Evolutionary conservation across 768 basidiomycete genomes (phyloP).

Genomic region (Lactarius hatsudake): DNA sequence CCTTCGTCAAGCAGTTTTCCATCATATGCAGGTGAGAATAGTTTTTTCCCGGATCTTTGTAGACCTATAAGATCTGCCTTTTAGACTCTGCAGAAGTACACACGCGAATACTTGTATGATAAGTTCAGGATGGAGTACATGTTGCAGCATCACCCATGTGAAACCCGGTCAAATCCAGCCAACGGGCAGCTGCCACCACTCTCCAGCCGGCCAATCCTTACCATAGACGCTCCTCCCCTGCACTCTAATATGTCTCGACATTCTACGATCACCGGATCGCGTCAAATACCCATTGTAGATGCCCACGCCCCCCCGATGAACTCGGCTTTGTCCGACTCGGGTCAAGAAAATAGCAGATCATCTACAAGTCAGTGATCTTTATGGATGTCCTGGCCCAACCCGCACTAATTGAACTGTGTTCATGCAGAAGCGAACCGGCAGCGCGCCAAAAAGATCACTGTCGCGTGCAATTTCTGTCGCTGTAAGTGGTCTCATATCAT

Average conservation of each 20-base stretch:
- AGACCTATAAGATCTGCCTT: constrained; percentile 5
- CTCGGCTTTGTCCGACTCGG: constrained; percentile 27
- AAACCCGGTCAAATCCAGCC: constrained; percentile 14
- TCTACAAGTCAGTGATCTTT: constrained; percentile 39
- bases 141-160: constrained; percentile 39
- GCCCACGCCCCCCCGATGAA: constrained; percentile 18
- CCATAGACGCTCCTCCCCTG: constrained; percentile 23
- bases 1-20: constrained; percentile 77
- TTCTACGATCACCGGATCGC: constrained; percentile 36
- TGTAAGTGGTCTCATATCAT: constrained; percentile 50
- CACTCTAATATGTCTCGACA: constrained; percentile 22
- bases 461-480: constrained; percentile 89
- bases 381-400: constrained; percentile 3
- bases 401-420: constrained; percentile 28
- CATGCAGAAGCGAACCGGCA: constrained; percentile 56
- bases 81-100: constrained; percentile 83
- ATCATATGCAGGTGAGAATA: constrained; percentile 78
- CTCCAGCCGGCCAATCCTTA: constrained; percentile 26
- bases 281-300: constrained; percentile 41
- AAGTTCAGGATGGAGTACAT: constrained; percentile 66
- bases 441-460: constrained; percentile 81
- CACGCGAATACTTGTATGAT: constrained; percentile 76
- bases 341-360: constrained; percentile 34
- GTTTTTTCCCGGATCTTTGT: constrained; percentile 4
- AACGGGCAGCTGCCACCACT: constrained; percentile 38